Evolutionary conservation across 495 filamentous ascomycete species (phyloP), one percentile per base, ranked within the genome.

Genomic region (Penicillium verhagenii): DNA sequence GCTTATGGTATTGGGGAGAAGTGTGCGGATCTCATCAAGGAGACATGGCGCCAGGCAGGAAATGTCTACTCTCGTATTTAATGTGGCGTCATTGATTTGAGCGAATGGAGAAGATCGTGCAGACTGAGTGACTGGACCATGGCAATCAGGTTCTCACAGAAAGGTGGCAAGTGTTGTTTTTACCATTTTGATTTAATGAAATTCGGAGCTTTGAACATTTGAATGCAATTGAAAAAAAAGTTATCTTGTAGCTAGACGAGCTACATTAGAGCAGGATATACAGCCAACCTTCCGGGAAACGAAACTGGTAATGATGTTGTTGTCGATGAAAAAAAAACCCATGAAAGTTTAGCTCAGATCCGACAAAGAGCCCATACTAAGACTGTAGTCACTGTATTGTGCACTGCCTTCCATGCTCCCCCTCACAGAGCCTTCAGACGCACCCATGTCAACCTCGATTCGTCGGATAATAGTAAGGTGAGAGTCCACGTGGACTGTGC

Each of bases 1-100:
- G 83, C 79, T 0, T 86, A 83, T 55, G 81, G 80, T 38, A 75
- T 87, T 57, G 79, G 79, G 4, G 79, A 86, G 65, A 79, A 81
- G 53, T 83, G 79, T 37, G 80, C 79, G 0, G 82, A 82, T 53
- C 65, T 73, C n/a, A 80, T 85, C 59, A 81, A 78, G 51, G 69
- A 72, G 50, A 72, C 67, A 2, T 75, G 70, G 72, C 40, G 53
- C 19, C 67, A 46, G 48, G 38, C 47, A 7, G 56, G 60, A 2
- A 65, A 65, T 49, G 45, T 62, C 19, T 60, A 65, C 20, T 37
- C 54, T 52, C 64, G 58, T 2, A 64, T 61, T 44, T 64, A 50
- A 64, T 26, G 42, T 40, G 38, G 11, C 11, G n/a, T n/a, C n/a
- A n/a, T n/a, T n/a, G n/a, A n/a, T n/a, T n/a, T n/a, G n/a, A n/a